Percentiles rank a stretch among this genome's conserved stretches.
These are phyloP conservation scores for Eimeria tenella DNA, from an alignment of 169 alveolate species.

Conservation along the genomic window DNA sequence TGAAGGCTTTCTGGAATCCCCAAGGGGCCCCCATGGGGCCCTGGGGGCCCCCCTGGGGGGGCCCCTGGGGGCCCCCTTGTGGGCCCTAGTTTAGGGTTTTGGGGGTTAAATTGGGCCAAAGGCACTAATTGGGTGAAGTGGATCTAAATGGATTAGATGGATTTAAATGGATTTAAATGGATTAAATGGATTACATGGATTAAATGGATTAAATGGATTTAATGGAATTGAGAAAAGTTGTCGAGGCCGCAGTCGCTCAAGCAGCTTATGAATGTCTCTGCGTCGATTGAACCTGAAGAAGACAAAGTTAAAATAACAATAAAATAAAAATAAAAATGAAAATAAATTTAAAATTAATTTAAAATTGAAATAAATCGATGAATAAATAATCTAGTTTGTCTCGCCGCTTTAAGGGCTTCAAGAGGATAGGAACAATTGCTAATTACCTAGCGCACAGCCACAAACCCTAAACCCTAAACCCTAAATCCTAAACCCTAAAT, in stretches of 20 bases:
- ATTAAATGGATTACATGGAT: background rate
- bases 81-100: too few relatives aligned
- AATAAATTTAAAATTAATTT: background rate
- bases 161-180: background rate
- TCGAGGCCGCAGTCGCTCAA: constrained; percentile 49
- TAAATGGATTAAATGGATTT: background rate
- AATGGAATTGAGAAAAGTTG: background rate
- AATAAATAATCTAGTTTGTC: background rate
- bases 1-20: too few relatives aligned
- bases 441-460: too few relatives aligned
- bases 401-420: too few relatives aligned
- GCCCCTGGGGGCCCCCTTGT: too few relatives aligned
- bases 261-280: constrained; percentile 47
- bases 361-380: background rate
- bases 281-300: background rate
- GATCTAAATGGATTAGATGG: background rate
- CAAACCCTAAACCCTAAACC: too few relatives aligned
- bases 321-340: background rate
- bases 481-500: too few relatives aligned
- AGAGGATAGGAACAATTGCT: too few relatives aligned
- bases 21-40: too few relatives aligned
- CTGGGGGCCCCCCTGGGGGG: too few relatives aligned
- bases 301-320: background rate
- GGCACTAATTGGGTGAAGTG: too few relatives aligned
- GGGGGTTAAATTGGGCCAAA: too few relatives aligned